Conservation (phyloP, 768 basidiomycete species). For the Tricholoma saponaceum region DNA sequence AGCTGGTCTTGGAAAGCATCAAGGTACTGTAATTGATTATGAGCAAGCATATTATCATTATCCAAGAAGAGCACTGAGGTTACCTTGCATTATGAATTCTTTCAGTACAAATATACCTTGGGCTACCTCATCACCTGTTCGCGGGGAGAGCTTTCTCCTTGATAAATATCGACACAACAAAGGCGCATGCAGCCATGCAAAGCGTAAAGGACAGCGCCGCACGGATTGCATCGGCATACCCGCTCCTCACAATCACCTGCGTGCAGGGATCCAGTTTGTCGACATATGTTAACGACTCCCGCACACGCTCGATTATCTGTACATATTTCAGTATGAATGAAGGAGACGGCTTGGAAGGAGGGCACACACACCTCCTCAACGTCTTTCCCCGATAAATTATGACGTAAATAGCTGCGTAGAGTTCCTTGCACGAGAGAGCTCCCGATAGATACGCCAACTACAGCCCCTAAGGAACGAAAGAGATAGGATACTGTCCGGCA, state of each 20-base stretch:
- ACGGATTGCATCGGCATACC: constrained; percentile 44
- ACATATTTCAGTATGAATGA: neutral
- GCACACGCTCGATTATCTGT: constrained; percentile 46
- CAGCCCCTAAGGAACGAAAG: constrained; percentile 59
- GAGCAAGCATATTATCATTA: too few relatives aligned
- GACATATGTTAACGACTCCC: constrained; percentile 46
- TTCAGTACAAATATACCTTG: neutral
- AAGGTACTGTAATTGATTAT: too few relatives aligned
- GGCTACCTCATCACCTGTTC: neutral
- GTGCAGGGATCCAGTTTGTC: constrained; percentile 37
- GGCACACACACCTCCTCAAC: constrained; percentile 46
- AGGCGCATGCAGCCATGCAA: constrained; percentile 33
- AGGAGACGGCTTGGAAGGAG: neutral
- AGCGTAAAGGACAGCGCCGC: constrained; percentile 46
- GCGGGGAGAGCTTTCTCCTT: constrained; percentile 39
- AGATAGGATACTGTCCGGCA: constrained; percentile 50
- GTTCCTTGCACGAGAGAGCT: constrained; percentile 54
- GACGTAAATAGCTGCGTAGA: constrained; percentile 39
- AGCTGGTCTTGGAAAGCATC: too few relatives aligned
- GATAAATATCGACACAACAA: constrained; percentile 48
- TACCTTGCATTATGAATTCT: too few relatives aligned
- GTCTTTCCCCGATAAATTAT: constrained; percentile 38
- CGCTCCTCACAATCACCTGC: constrained; percentile 30
- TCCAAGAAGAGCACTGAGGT: too few relatives aligned
- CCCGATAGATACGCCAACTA: constrained; percentile 52